Evolutionary conservation across 768 basidiomycete species (phyloP).

Genomic region (Lyophyllum atratum): DNA sequence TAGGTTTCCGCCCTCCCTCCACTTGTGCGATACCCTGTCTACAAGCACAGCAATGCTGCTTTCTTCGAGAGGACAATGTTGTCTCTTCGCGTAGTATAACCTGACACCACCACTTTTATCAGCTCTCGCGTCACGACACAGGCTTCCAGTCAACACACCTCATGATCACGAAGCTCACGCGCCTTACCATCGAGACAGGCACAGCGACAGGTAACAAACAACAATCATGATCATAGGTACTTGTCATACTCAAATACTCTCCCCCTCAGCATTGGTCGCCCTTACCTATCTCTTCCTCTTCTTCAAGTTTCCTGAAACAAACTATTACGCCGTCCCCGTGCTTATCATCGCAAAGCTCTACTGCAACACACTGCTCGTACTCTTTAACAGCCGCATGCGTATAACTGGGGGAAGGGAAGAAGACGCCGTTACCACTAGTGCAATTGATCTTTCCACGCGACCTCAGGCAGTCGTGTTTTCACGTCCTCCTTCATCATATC

Average conservation of each 20-base stretch:
- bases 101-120: neutral
- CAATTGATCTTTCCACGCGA: conserved; percentile 7
- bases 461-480: conserved; percentile 1
- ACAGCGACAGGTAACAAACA: conserved; percentile 23
- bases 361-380: conserved; percentile 29
- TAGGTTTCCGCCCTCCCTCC: conserved; percentile 3
- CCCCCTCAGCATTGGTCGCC: conserved; percentile 24
- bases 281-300: conserved; percentile 26
- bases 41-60: neutral
- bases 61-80: neutral
- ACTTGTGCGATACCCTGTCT: neutral
- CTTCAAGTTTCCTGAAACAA: conserved; percentile 25
- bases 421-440: neutral
- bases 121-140: conserved; percentile 23
- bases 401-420: conserved; percentile 24
- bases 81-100: neutral
- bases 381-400: conserved; percentile 29
- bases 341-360: conserved; percentile 29
- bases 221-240: too few relatives aligned
- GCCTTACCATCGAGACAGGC: conserved; percentile 29
- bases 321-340: conserved; percentile 25
- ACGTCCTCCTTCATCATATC: conserved; percentile 15
- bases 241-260: neutral
- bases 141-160: conserved; percentile 25
- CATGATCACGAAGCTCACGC: conserved; percentile 23